phyloP scores from a whole-genome alignment of 2,329 filamentous ascomycete genomes.

The Cladosporium sp. region DNA sequence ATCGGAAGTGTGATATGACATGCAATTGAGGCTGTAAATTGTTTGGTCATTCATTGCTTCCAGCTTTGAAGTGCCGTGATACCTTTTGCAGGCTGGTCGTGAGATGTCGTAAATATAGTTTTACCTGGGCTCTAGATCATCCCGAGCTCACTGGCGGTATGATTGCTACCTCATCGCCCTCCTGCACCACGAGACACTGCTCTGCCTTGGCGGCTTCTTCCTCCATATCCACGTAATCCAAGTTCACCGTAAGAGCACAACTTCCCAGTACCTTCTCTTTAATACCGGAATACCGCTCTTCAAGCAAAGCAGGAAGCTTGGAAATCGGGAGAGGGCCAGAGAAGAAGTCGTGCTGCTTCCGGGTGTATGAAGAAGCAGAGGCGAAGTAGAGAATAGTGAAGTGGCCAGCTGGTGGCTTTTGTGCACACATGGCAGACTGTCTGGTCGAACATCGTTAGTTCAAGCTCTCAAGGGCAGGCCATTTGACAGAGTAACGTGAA shows the following conservation, averaged over 20 bases:
- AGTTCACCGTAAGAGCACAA: slow-evolving; percentile 71
- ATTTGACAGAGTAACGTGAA: background rate
- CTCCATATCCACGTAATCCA: slow-evolving; percentile 70
- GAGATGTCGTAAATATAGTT: background rate
- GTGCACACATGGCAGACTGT: background rate
- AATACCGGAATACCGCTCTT: slow-evolving; percentile 65
- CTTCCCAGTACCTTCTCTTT: slow-evolving; percentile 61
- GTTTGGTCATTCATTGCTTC: too few species aligned
- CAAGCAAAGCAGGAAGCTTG: slow-evolving; percentile 61
- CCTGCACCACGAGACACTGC: slow-evolving; percentile 50
- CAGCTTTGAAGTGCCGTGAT: background rate
- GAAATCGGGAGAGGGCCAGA: slow-evolving; percentile 58
- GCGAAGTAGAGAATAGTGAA: slow-evolving; percentile 83
- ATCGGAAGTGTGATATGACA: too few species aligned
- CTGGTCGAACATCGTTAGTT: background rate
- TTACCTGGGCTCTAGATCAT: slow-evolving; percentile 35
- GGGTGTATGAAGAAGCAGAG: slow-evolving; percentile 63
- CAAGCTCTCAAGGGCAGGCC: background rate
- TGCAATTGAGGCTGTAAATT: too few species aligned
- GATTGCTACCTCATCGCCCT: slow-evolving; percentile 77
- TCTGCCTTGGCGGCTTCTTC: slow-evolving; percentile 39
- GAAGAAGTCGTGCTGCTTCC: slow-evolving; percentile 59
- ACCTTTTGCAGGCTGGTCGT: background rate
- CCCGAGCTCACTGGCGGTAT: slow-evolving; percentile 86
- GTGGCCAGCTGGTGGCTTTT: slow-evolving; percentile 49